Conservation (phyloP, 352 stramenopile species). For the Phytophthora hybrid region DNA sequence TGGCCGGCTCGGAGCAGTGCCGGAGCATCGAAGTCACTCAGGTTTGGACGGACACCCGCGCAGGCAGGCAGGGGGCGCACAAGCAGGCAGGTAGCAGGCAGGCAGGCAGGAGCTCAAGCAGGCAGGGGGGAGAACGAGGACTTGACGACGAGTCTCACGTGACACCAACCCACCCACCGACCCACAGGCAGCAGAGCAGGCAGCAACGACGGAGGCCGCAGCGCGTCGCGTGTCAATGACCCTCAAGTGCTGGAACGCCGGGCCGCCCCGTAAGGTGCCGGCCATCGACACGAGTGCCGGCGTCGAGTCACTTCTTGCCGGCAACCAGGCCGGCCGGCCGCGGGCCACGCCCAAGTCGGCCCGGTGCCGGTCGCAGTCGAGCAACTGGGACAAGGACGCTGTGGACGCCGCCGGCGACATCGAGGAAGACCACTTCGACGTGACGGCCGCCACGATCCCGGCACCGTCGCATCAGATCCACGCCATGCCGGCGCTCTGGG, state of each 20-base stretch:
- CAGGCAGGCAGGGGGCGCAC: background rate
- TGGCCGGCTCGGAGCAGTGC: conserved; percentile 19
- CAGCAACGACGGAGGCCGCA: conserved; percentile 20
- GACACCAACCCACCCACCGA: background rate
- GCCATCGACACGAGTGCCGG: conserved; percentile 31
- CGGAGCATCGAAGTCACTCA: conserved; percentile 16
- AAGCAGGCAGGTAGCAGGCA: too few relatives aligned
- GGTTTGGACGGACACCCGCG: background rate
- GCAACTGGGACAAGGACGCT: conserved; percentile 61
- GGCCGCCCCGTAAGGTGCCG: conserved; percentile 39
- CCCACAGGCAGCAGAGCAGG: conserved; percentile 15
- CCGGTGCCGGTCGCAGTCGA: conserved; percentile 68
- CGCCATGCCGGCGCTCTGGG: conserved; percentile 50
- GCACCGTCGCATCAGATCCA: conserved; percentile 50
- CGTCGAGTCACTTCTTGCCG: conserved; percentile 41
- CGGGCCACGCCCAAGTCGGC: conserved; percentile 34
- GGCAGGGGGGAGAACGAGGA: background rate
- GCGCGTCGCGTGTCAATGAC: conserved; percentile 47
- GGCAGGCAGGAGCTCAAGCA: too few relatives aligned
- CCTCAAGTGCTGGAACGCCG: conserved; percentile 68
- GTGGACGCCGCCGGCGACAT: conserved; percentile 52
- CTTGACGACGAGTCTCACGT: too few relatives aligned
- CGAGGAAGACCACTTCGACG: conserved; percentile 54
- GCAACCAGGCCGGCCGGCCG: conserved; percentile 30
- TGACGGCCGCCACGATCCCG: conserved; percentile 47